Base-by-base conservation (phyloP, 2,329 filamentous ascomycete species). In the Pyrenochaeta sp. region DNA sequence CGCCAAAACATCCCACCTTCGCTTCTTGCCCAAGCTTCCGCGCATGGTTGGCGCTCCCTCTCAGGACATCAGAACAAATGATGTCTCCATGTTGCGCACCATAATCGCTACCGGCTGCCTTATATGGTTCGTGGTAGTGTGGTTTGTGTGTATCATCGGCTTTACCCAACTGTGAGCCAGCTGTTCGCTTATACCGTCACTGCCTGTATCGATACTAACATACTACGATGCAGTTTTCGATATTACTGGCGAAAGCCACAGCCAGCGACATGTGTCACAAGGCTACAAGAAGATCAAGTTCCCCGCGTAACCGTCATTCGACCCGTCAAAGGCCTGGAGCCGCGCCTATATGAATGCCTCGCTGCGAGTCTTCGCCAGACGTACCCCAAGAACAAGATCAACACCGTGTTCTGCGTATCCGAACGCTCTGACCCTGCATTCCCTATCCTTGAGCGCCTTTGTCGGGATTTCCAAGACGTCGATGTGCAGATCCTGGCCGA, bases 291-390 rank as follows among this genome's bases (percentile, higher is more conserved):
- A 52, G 62, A 69, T 28, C 79, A 88, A 39, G 82, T 92, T 2
- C 94, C 93, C 15, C 89, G 92, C 79, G 85, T 99, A 69, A 98
- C 95, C 32, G 85, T 97, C 59, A 93, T 99, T 66, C 91, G 95
- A 2, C 96, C 95, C 0, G 90, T 97, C 64, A 98, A 97, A 79
- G 95, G 93, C 59, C 84, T 96, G 54, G 95, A 98, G 76, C 91
- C 93, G 3, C 87, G 88, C 64, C 87, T 98, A 25, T 97, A 96
- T 83, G 92, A 97, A 72, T 98, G 95, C 72, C 89, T 99, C 40
- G 90, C 91, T 30, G 90, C 93, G 5, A 92, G 90, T 1, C 93
- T 97, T 75, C 87, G 82, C 46, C 93, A 97, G 77, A 84, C 87
- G 53, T 98, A 98, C 73, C 92, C 94, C 1, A 78, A 75, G 36